Evolutionary conservation across 176 grass and related monocot genomes (phyloP).

Genomic region (Lolium rigidum): DNA sequence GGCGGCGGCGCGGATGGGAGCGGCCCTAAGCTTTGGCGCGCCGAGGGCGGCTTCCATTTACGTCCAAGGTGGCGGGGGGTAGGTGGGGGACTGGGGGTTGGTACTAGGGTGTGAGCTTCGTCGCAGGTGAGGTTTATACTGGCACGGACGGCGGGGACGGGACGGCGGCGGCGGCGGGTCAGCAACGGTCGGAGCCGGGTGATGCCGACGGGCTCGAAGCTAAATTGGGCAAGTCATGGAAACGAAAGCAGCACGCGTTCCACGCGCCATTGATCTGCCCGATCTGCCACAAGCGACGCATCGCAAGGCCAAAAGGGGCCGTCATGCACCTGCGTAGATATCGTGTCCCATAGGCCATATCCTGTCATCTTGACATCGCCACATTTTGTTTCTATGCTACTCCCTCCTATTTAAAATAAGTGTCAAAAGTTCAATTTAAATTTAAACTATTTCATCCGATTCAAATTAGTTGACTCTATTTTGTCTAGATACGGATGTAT

Average conservation of each 20-base stretch:
- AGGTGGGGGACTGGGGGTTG: background rate
- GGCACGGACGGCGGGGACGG: background rate
- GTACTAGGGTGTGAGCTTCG: background rate
- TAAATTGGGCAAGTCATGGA: background rate
- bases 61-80: background rate
- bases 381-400: too few relatives aligned
- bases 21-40: background rate
- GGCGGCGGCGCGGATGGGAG: background rate
- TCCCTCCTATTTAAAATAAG: too few relatives aligned
- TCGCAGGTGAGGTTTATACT: background rate
- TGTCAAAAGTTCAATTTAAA: too few relatives aligned
- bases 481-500: too few relatives aligned
- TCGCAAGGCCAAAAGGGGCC: too few relatives aligned
- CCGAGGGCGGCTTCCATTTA: conserved; percentile 46
- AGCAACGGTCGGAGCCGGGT: too few relatives aligned
- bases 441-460: too few relatives aligned
- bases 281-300: too few relatives aligned
- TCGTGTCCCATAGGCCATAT: too few relatives aligned
- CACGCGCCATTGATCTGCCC: background rate
- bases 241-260: background rate
- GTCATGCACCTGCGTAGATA: too few relatives aligned
- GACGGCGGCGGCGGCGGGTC: background rate
- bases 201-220: background rate
- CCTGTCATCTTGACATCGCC: too few relatives aligned
- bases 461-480: too few relatives aligned